These are phyloP conservation scores for Gypsophila paniculata DNA, from an alignment of 179 eudicot species.

Conservation along the genomic window DNA sequence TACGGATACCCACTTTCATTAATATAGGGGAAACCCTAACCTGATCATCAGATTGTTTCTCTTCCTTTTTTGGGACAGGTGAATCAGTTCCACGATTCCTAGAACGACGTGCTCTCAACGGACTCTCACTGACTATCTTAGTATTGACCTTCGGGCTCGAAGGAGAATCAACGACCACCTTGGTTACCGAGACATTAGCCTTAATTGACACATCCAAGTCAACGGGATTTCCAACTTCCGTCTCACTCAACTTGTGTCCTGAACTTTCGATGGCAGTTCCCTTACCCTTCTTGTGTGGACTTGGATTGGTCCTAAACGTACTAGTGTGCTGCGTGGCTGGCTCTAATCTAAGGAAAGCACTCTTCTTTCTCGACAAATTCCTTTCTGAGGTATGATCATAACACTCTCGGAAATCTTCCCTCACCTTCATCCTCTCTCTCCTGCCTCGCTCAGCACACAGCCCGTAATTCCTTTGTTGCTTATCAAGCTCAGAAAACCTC, in stretches of 20 bases:
- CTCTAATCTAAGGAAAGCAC: slow-evolving; percentile 66
- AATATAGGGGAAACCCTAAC: slow-evolving; percentile 20
- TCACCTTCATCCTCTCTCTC: slow-evolving; percentile 2
- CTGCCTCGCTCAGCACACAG: slow-evolving; percentile 36
- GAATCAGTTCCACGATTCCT: slow-evolving; percentile 21
- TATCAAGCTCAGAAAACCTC: slow-evolving; percentile 17
- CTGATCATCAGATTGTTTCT: slow-evolving; percentile 24
- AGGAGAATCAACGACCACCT: slow-evolving; percentile 49
- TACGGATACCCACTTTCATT: slow-evolving; percentile 25
- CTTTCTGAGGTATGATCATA: slow-evolving; percentile 36
- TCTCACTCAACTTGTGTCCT: slow-evolving; percentile 34
- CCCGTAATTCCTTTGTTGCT: slow-evolving; percentile 16
- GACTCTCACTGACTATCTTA: slow-evolving; percentile 29
- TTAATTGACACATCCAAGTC: slow-evolving; percentile 75
- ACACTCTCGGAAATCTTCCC: slow-evolving; percentile 36
- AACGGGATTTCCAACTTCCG: slow-evolving; percentile 46
- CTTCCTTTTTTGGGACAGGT: slow-evolving; percentile 24
- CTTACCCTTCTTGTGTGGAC: slow-evolving; percentile 44
- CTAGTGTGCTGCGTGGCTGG: slow-evolving; percentile 29
- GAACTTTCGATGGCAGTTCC: slow-evolving; percentile 16
- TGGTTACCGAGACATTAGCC: slow-evolving; percentile 68
- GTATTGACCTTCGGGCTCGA: slow-evolving; percentile 31
- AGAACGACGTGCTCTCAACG: slow-evolving; percentile 20
- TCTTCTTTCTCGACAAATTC: slow-evolving; percentile 45
- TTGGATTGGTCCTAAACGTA: slow-evolving; percentile 30